Evolutionary conservation across 1,284 basidiomycete species (phyloP).

Genomic region (Rugiboletus extremiorientalis): DNA sequence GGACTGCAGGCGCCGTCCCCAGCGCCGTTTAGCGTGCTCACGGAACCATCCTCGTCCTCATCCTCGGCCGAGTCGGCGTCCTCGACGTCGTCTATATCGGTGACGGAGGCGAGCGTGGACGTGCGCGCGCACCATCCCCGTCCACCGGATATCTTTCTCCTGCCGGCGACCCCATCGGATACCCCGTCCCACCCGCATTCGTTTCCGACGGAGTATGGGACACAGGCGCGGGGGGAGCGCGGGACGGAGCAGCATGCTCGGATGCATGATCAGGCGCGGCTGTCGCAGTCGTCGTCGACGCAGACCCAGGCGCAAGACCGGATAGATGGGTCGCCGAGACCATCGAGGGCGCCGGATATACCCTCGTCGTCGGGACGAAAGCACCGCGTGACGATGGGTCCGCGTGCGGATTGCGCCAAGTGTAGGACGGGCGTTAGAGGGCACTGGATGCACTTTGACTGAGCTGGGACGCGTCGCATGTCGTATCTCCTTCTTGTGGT

Average conservation of each 20-base stretch:
- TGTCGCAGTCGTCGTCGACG: background rate
- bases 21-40: conserved; percentile 32
- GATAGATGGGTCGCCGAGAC: conserved; percentile 19
- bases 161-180: conserved; percentile 30
- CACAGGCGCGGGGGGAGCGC: background rate
- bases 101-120: conserved; percentile 1
- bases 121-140: background rate
- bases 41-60: conserved; percentile 25
- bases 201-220: conserved; percentile 5
- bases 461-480: too few relatives aligned
- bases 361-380: conserved; percentile 36
- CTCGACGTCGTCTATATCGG: conserved; percentile 14
- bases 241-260: background rate
- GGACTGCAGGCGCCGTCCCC: conserved; percentile 15
- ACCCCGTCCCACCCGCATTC: conserved; percentile 12
- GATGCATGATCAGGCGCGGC: conserved; percentile 5
- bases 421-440: conserved; percentile 67
- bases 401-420: conserved; percentile 68
- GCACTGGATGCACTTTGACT: conserved; percentile 69
- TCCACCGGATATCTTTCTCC: conserved; percentile 30
- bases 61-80: conserved; percentile 20
- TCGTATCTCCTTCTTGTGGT: too few relatives aligned
- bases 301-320: conserved; percentile 19
- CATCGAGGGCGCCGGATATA: conserved; percentile 14
- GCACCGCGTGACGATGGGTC: conserved; percentile 68